These are phyloP conservation scores for Obelidium mucronatum DNA, from an alignment of 192 early-diverging fungal species.

Conservation along the genomic window DNA sequence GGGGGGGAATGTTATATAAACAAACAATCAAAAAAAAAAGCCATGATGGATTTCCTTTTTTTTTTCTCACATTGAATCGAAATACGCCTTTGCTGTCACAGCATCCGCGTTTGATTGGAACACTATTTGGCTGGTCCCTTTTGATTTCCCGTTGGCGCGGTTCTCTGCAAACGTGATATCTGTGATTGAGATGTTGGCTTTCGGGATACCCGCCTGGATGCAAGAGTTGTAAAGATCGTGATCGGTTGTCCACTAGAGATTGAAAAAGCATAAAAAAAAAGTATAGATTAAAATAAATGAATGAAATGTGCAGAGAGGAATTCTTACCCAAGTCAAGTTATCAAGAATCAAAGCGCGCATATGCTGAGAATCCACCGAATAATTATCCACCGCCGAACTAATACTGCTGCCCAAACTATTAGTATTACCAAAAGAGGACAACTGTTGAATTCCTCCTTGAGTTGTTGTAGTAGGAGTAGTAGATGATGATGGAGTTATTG, in stretches of 20 bases:
- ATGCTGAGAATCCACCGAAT: too few relatives aligned
- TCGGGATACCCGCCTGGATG: neutral
- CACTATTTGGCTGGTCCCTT: constrained; percentile 9
- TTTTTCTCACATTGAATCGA: constrained; percentile 15
- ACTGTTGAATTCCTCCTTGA: neutral
- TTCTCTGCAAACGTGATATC: constrained; percentile 20
- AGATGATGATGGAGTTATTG: too few relatives aligned
- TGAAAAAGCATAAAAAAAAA: neutral
- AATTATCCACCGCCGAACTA: too few relatives aligned
- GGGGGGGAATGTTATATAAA: too few relatives aligned
- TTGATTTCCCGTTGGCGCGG: constrained; percentile 15
- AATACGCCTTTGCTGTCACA: constrained; percentile 12
- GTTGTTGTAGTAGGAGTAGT: neutral
- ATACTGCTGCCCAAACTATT: too few relatives aligned
- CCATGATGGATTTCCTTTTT: too few relatives aligned
- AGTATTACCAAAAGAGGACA: neutral
- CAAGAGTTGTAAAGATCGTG: constrained; percentile 17
- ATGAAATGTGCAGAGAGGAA: too few relatives aligned
- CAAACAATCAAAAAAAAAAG: too few relatives aligned
- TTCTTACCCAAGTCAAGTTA: constrained; percentile 21
- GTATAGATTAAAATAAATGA: too few relatives aligned
- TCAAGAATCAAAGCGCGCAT: constrained; percentile 18
- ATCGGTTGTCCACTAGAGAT: constrained; percentile 29
- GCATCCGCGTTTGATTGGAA: constrained; percentile 24
- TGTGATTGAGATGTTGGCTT: neutral